A percentile compares a stretch with the other conserved stretches of the same genome.
Conservation (phyloP, 495 filamentous ascomycete genomes). For the Pyrenula massariospora region DNA sequence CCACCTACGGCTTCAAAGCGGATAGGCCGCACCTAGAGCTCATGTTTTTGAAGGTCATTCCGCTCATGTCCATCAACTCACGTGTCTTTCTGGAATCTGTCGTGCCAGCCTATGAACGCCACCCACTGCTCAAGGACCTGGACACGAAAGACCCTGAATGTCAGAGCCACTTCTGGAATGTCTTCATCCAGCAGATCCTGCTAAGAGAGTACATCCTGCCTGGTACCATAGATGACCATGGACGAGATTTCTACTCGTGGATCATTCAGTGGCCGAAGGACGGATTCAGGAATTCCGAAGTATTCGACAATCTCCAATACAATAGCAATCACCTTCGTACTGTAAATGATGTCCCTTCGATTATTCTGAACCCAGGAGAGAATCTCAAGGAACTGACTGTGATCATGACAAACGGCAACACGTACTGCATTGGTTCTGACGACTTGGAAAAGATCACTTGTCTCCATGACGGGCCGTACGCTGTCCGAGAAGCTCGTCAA, state of each 20-base stretch:
- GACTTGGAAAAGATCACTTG: constrained; percentile 18
- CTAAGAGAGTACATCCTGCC: constrained; percentile 17
- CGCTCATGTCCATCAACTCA: constrained; percentile 21
- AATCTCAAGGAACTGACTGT: constrained; percentile 12
- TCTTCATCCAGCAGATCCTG: constrained; percentile 14
- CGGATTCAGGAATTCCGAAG: constrained; percentile 16
- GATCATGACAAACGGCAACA: constrained; percentile 15
- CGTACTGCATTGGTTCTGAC: constrained; percentile 11
- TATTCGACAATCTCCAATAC: constrained; percentile 20
- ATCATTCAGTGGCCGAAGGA: constrained; percentile 21
- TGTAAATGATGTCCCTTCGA: constrained; percentile 18
- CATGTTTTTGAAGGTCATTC: constrained; percentile 17
- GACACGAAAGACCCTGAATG: constrained; percentile 3
- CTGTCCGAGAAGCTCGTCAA: constrained; percentile 8
- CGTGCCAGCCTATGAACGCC: constrained; percentile 18
- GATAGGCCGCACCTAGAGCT: constrained; percentile 18
- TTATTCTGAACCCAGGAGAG: constrained; percentile 12
- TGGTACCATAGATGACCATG: constrained; percentile 11
- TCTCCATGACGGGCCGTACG: constrained; percentile 13
- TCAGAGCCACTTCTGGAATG: constrained; percentile 15
- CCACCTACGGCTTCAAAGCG: constrained; percentile 17
- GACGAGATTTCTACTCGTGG: constrained; percentile 15
- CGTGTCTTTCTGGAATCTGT: constrained; percentile 19
- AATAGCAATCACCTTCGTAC: constrained; percentile 7
- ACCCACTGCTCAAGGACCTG: constrained; percentile 4